Base-by-base conservation (phyloP, 257 asterid species). In the Coffea canephora region DNA sequence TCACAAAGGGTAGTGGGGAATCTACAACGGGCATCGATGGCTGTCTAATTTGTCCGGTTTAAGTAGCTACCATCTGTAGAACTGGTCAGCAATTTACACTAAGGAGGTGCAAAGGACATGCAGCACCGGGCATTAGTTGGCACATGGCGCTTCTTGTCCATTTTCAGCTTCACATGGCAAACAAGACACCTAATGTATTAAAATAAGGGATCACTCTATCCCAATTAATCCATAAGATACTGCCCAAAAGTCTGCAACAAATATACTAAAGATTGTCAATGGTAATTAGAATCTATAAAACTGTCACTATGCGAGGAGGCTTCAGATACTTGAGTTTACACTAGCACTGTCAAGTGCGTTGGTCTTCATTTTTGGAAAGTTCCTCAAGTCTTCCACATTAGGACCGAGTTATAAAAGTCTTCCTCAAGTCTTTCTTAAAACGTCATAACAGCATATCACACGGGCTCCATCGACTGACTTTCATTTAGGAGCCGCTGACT, bases 61-160 rank as follows among this genome's bases (percentile, higher is more conserved):
- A 77, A 71, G 41, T 48, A 71, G 84, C 9, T 45, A 64, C 18
- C 39, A 1, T 21, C 34, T 46, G 61, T 25, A 77, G 36, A 71
- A 72, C 6, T 25, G 66, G 77, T 25, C n/a, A 31, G 34, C 62
- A 50, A 41, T 57, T 77, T 61, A 27, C 15, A 57, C 41, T 71
- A 68, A 66, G 59, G 81, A 2, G 1, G 73, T 8, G 8, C 31
- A 43, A 8, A 12, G 76, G 86, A 88, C 88, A 84, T 85, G 91
- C 83, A 31, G 79, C 45, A 36, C 68, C 55, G 76, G 79, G 84
- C 15, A 57, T 77, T 79, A 79, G 82, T 25, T 76, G 80, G 82
- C 87, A 83, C 34, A 31, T 31, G 34, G 34, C 80, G 72, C 72
- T 75, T 80, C 41, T 77, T 45, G 36, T 69, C 31, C 50, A 70